Base-by-base conservation (phyloP, 768 basidiomycete species). In the Tulasnella sp. region DNA sequence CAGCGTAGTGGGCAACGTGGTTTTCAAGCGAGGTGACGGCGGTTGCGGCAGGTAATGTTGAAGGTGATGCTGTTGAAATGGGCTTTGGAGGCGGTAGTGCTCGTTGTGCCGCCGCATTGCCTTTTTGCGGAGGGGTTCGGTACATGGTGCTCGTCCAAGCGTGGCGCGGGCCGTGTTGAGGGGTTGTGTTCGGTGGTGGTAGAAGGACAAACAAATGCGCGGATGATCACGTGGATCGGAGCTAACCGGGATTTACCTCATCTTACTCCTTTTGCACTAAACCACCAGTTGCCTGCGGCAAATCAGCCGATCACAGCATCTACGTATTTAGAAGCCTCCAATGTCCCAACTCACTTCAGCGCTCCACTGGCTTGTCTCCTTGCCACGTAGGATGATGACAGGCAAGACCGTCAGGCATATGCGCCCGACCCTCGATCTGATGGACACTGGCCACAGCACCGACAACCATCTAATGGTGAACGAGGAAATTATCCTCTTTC, bases 381-480 rank as follows among this genome's bases (percentile, higher is more conserved):
- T 47, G 44, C 44, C 44, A 47, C 44, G 44, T 47, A 47, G 44
- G 44, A 47, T 47, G 44, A 47, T 47, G 44, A 47, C 17, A 4
- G 19, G 44, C 44, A 47, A 47, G 19, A 12, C 44, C 19, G 2
- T 47, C 44, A 11, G 7, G 44, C 44, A 64, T n/a, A n/a, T n/a
- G n/a, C n/a, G n/a, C 8, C 59, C 70, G 19, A 26, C 70, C 2
- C 62, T 71, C 41, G 22, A 36, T 29, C 70, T 35, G 32, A 71
- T 71, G 70, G 42, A 34, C 29, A 71, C 59, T 37, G 62, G 62
- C 29, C 32, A 62, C 36, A 71, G 36, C 41, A 5, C 11, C 9
- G 70, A 71, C 62, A 71, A 71, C 37, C 70, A 71, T 63, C 34
- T 63, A 5, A 71, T 71, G 70, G 70, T 71, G 11, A 5, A 52